Conservation (phyloP, 768 basidiomycete genomes). For the Tulasnella sp. region DNA sequence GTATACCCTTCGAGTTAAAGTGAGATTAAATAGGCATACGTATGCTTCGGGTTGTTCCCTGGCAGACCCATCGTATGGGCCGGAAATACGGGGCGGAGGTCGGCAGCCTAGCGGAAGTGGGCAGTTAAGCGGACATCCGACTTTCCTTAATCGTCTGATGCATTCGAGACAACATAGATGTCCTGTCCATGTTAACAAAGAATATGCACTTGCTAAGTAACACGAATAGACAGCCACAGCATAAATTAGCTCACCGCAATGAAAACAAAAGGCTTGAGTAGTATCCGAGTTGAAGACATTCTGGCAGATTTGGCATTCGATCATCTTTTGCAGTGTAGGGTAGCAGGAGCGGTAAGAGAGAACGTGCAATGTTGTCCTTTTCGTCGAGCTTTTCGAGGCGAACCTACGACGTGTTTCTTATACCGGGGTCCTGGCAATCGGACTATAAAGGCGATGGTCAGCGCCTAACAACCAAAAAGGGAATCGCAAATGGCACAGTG, state of each 20-base stretch:
- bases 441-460: too few species aligned
- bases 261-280: neutral
- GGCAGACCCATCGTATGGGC: too few species aligned
- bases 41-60: too few species aligned
- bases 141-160: neutral
- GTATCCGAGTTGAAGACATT: neutral
- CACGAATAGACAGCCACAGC: too few species aligned
- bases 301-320: neutral
- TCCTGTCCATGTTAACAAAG: neutral
- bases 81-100: neutral
- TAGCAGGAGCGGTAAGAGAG: neutral
- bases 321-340: neutral
- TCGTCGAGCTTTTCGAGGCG: neutral
- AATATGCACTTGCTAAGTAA: too few species aligned
- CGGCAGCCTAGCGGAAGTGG: neutral
- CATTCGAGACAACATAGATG: neutral
- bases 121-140: neutral
- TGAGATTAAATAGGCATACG: too few species aligned
- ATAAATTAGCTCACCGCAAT: neutral
- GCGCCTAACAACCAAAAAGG: too few species aligned
- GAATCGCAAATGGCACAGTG: too few species aligned
- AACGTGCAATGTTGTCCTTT: neutral
- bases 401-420: too few species aligned
- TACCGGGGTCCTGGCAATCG: too few species aligned
- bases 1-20: neutral